phyloP scores from a whole-genome alignment of 371 early-diverging fungal genomes.

The Apophysomyces elegans region DNA sequence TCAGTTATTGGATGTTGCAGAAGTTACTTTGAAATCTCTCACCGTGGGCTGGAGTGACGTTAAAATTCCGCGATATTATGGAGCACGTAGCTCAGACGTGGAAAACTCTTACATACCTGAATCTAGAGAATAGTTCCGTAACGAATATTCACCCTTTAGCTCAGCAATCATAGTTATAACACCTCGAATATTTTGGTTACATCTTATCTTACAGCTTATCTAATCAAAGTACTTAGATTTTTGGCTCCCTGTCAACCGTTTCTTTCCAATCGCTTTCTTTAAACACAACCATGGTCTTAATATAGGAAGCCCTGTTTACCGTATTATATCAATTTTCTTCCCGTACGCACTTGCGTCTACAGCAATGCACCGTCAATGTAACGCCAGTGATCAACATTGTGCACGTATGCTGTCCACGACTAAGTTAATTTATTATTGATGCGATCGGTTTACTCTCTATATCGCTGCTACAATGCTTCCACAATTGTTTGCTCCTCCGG shows the following conservation, averaged over 20 bases:
- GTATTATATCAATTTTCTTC: slow-evolving; percentile 25
- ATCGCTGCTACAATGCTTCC: background rate
- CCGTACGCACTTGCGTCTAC: slow-evolving; percentile 15
- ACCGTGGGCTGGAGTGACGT: slow-evolving; percentile 28
- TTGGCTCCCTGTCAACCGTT: background rate
- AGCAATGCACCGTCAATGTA: slow-evolving; percentile 27
- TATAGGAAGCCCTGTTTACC: slow-evolving; percentile 15
- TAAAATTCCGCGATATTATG: slow-evolving; percentile 32
- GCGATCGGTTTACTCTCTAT: background rate
- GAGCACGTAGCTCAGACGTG: slow-evolving; percentile 24
- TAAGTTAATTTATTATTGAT: slow-evolving; percentile 8
- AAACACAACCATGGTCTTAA: slow-evolving; percentile 29
- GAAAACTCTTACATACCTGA: slow-evolving; percentile 20
- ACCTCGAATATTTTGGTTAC: slow-evolving; percentile 20
- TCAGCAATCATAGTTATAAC: slow-evolving; percentile 2
- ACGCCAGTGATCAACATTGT: slow-evolving; percentile 26
- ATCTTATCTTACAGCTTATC: slow-evolving; percentile 6
- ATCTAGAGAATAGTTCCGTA: slow-evolving; percentile 30
- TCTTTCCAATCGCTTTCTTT: slow-evolving; percentile 18
- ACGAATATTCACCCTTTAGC: slow-evolving; percentile 16
- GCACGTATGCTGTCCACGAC: slow-evolving; percentile 14
- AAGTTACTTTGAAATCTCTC: slow-evolving; percentile 19
- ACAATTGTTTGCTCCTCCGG: too few relatives aligned
- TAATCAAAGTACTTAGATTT: background rate
- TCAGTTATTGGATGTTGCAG: slow-evolving; percentile 20